Evolutionary conservation across 805 yeast species (phyloP).

Genomic region (Saccharomycopsis sp.): DNA sequence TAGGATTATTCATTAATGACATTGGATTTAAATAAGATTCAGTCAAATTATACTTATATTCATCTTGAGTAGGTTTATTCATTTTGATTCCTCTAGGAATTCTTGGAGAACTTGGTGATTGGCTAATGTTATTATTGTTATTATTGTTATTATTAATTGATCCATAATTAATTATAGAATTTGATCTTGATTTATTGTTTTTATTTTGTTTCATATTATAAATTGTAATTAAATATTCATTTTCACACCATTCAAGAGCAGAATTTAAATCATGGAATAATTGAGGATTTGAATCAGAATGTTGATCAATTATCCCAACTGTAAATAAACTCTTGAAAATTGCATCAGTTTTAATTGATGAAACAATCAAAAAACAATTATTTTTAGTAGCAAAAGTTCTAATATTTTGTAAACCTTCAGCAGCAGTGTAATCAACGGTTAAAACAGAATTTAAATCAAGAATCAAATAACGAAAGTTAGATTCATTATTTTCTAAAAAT

Average conservation of each 20-base stretch:
- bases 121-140: neutral
- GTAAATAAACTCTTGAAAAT: slow-evolving; percentile 67
- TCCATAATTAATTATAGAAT: neutral
- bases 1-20: slow-evolving; percentile 16
- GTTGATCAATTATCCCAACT: slow-evolving; percentile 52
- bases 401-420: slow-evolving; percentile 87
- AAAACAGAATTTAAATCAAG: slow-evolving; percentile 77
- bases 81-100: neutral
- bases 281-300: slow-evolving; percentile 33
- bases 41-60: slow-evolving; percentile 16
- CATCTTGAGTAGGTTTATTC: slow-evolving; percentile 5
- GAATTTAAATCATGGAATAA: slow-evolving; percentile 72
- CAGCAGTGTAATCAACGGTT: slow-evolving; percentile 84
- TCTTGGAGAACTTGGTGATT: neutral
- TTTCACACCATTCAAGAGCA: slow-evolving; percentile 96
- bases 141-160: slow-evolving; percentile 1
- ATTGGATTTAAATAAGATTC: slow-evolving; percentile 18
- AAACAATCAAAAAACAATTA: slow-evolving; percentile 60
- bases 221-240: slow-evolving; percentile 64
- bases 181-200: slow-evolving; percentile 7
- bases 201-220: slow-evolving; percentile 29
- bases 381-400: slow-evolving; percentile 65
- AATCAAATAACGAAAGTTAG: slow-evolving; percentile 60
- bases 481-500: slow-evolving; percentile 35
- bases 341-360: slow-evolving; percentile 60